phyloP scores from a whole-genome alignment of 306 rosid genomes.

The Astragalus membranaceus region DNA sequence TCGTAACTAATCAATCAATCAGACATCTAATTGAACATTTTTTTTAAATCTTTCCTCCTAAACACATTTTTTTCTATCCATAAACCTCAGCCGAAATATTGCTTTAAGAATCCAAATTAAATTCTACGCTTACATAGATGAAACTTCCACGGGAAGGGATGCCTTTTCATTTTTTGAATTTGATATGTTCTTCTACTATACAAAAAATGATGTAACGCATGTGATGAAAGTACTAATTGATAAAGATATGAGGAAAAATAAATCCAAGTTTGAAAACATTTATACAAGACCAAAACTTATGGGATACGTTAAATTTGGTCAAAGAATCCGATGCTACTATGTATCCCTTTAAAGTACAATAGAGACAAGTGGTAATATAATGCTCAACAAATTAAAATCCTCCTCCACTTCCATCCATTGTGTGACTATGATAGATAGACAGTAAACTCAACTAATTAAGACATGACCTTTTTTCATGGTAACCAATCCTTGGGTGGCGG shows the following conservation, averaged over 20 bases:
- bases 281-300: neutral
- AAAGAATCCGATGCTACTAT: slow-evolving; percentile 30
- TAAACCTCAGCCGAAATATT: too few species aligned
- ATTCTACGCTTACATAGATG: neutral
- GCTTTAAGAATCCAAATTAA: too few species aligned
- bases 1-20: too few species aligned
- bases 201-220: neutral
- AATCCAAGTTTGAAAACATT: neutral
- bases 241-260: neutral
- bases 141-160: slow-evolving; percentile 1
- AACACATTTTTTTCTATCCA: too few species aligned
- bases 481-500: slow-evolving; percentile 5
- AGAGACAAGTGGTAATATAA: slow-evolving; percentile 20
- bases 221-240: slow-evolving; percentile 9
- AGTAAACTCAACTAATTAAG: slow-evolving; percentile 18
- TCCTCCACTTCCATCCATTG: slow-evolving; percentile 13
- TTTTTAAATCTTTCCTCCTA: too few species aligned
- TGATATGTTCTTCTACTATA: neutral
- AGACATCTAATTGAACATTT: too few species aligned
- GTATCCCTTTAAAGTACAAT: neutral
- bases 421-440: slow-evolving; percentile 9
- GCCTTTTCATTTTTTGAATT: neutral
- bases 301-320: slow-evolving; percentile 18
- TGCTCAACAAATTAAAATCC: neutral
- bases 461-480: slow-evolving; percentile 5